These are phyloP conservation scores for Trametes cinnabarina DNA, from an alignment of 768 basidiomycete species.

Conservation along the genomic window DNA sequence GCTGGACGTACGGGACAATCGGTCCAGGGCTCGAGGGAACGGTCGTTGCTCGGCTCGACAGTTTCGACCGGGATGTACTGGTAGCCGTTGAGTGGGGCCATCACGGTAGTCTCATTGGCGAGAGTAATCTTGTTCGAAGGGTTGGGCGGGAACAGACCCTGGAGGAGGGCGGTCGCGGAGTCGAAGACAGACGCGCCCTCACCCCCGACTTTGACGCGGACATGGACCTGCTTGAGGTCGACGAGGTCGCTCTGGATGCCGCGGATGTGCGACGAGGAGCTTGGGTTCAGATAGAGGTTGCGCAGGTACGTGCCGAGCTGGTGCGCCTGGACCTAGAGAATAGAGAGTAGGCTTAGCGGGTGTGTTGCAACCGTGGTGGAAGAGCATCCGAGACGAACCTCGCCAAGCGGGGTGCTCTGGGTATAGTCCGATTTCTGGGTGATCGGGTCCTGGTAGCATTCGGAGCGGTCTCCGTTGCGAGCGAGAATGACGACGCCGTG, in stretches of 20 bases:
- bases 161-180: slow-evolving; percentile 79
- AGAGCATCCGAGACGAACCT: slow-evolving; percentile 38
- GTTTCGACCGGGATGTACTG: slow-evolving; percentile 91
- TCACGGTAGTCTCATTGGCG: slow-evolving; percentile 71
- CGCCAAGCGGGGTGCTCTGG: slow-evolving; percentile 74
- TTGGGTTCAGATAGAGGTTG: slow-evolving; percentile 60
- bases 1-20: slow-evolving; percentile 47
- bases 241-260: slow-evolving; percentile 67
- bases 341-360: not conserved
- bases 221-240: slow-evolving; percentile 69
- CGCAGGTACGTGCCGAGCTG: slow-evolving; percentile 62
- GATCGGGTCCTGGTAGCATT: slow-evolving; percentile 68
- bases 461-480: slow-evolving; percentile 73
- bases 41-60: slow-evolving; percentile 81
- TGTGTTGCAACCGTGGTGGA: not conserved
- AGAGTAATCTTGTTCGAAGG: slow-evolving; percentile 67
- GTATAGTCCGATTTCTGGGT: slow-evolving; percentile 62
- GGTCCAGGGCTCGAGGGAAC: slow-evolving; percentile 81
- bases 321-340: slow-evolving; percentile 59
- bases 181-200: slow-evolving; percentile 88
- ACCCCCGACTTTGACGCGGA: slow-evolving; percentile 78
- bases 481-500: slow-evolving; percentile 77
- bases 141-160: slow-evolving; percentile 85
- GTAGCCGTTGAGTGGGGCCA: slow-evolving; percentile 70
- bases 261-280: slow-evolving; percentile 67